These are phyloP conservation scores for Platanthera guangdongensis DNA, from an alignment of 106 monocot species.

Conservation along the genomic window DNA sequence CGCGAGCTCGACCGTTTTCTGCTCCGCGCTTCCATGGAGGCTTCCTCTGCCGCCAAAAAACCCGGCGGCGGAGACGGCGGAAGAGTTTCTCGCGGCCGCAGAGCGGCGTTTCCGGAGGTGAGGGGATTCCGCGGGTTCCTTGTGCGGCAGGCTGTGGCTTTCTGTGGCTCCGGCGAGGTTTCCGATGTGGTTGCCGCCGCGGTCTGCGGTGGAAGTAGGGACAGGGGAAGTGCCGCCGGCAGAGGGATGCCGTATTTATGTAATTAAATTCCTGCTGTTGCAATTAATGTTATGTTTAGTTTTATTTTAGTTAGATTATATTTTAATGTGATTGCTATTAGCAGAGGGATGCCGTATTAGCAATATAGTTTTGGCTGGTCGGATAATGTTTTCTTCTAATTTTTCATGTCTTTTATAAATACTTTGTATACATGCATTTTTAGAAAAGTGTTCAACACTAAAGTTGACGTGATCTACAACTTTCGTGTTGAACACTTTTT, in stretches of 20 bases:
- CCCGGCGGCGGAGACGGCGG: neutral
- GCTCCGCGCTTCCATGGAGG: too few species aligned
- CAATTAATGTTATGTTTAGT: neutral
- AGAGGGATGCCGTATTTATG: neutral
- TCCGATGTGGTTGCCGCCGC: slow-evolving; percentile 18
- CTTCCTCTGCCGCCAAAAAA: neutral
- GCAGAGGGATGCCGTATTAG: too few species aligned
- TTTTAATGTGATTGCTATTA: neutral
- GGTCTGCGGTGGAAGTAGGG: neutral
- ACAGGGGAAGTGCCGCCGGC: neutral
- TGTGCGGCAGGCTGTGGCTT: slow-evolving; percentile 22
- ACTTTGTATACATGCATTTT: neutral
- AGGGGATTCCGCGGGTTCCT: slow-evolving; percentile 16
- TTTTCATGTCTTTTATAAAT: too few species aligned
- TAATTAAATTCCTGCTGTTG: neutral
- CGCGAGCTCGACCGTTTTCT: slow-evolving; percentile 29
- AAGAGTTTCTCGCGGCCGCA: neutral
- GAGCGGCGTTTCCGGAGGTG: neutral
- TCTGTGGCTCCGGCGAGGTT: slow-evolving; percentile 20
- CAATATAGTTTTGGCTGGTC: too few species aligned
- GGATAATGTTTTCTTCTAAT: too few species aligned
- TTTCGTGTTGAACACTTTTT: too few species aligned
- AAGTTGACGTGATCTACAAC: too few species aligned
- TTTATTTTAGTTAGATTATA: neutral
- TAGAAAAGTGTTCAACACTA: too few species aligned